Evolutionary conservation across 1,284 basidiomycete genomes (phyloP).

Genomic region (Austroboletus novae-zelandiae): DNA sequence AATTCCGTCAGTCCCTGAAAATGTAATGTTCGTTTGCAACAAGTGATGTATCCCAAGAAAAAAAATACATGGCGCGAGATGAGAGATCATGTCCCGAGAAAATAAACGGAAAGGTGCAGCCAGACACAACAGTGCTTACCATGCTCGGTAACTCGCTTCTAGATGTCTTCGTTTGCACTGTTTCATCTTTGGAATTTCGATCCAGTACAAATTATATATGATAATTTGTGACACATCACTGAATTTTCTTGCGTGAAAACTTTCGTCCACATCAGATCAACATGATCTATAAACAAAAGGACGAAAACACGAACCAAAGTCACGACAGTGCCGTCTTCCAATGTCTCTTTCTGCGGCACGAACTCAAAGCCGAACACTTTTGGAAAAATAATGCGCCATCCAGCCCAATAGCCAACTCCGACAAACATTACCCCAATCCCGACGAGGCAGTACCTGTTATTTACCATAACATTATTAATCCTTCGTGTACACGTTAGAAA

Average conservation of each 20-base stretch:
- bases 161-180: too few species aligned
- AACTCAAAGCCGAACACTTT: slow-evolving; percentile 48
- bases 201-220: too few species aligned
- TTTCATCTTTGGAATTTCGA: too few species aligned
- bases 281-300: too few species aligned
- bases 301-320: slow-evolving; percentile 42
- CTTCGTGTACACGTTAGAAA: not conserved
- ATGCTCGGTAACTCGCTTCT: too few species aligned
- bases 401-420: slow-evolving; percentile 55
- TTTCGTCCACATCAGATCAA: not conserved
- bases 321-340: slow-evolving; percentile 56
- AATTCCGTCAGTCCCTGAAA: too few species aligned
- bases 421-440: slow-evolving; percentile 48
- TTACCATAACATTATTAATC: not conserved
- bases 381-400: slow-evolving; percentile 51
- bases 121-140: too few species aligned
- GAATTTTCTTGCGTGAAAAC: not conserved
- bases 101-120: too few species aligned
- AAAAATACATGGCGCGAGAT: too few species aligned
- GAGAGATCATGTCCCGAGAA: too few species aligned
- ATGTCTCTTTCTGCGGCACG: slow-evolving; percentile 44
- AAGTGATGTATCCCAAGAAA: too few species aligned
- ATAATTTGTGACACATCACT: not conserved
- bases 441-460: slow-evolving; percentile 50
- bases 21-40: too few species aligned